phyloP scores from a whole-genome alignment of 2,329 filamentous ascomycete species.

The Cladophialophora chaetospira region DNA sequence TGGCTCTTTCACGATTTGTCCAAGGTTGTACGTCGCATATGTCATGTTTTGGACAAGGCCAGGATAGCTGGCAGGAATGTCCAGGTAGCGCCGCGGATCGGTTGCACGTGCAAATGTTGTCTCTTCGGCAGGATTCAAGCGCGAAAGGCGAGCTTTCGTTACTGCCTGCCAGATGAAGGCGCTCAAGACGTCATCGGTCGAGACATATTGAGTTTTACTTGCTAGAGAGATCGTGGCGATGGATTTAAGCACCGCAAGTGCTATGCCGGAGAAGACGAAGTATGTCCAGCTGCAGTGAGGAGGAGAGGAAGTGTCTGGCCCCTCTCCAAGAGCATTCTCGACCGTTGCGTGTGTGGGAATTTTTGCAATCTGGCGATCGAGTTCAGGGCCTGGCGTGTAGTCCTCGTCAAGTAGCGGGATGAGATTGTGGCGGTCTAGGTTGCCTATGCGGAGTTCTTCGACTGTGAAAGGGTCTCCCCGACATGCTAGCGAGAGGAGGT shows the following conservation, averaged over 20 bases:
- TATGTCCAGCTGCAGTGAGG: conserved; percentile 47
- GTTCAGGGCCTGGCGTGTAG: conserved; percentile 41
- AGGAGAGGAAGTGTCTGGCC: neutral
- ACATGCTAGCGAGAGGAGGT: conserved; percentile 54
- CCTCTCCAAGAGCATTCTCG: conserved; percentile 14
- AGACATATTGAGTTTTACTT: conserved; percentile 42
- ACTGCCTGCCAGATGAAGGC: conserved; percentile 56
- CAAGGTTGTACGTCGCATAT: conserved; percentile 40
- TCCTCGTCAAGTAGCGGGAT: conserved; percentile 46
- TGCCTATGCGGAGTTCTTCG: conserved; percentile 50
- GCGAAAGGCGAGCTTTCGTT: conserved; percentile 44
- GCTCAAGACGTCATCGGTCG: conserved; percentile 57
- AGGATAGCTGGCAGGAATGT: conserved; percentile 49
- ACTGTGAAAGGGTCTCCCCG: conserved; percentile 47
- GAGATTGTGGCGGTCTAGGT: conserved; percentile 42
- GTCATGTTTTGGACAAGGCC: conserved; percentile 54
- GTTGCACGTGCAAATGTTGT: conserved; percentile 52
- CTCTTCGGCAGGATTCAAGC: conserved; percentile 34
- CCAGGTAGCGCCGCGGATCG: conserved; percentile 49
- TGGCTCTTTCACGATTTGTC: conserved; percentile 36
- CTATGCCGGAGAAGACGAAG: conserved; percentile 46
- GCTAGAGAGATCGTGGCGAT: conserved; percentile 37
- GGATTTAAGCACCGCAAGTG: conserved; percentile 47
- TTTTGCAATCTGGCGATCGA: conserved; percentile 39
- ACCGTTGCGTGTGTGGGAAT: conserved; percentile 19